Percentiles rank a stretch among this genome's conserved stretches.
Evolutionary conservation across 2,329 filamentous ascomycete species (phyloP).

Genomic region (Lasiodiplodia sp.): DNA sequence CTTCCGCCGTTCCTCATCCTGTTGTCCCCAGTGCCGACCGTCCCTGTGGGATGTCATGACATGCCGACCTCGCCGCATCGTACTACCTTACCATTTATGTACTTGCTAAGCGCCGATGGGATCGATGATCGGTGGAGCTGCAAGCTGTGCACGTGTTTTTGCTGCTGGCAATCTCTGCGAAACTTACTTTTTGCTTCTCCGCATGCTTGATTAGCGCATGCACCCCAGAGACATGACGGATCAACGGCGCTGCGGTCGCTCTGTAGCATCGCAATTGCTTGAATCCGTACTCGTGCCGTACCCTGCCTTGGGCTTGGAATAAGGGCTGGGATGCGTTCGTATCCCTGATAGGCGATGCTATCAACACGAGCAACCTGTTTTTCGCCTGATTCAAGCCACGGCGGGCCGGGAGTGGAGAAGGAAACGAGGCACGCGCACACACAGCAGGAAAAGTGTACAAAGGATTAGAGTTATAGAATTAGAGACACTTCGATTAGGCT

Average conservation of each 20-base stretch:
- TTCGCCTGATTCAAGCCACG: neutral
- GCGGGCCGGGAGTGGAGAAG: neutral
- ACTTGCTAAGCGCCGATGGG: neutral
- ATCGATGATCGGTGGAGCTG: slow-evolving; percentile 23
- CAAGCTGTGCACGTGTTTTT: slow-evolving; percentile 8
- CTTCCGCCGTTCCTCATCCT: neutral
- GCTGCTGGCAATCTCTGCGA: neutral
- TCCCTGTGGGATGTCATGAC: neutral
- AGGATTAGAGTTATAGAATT: slow-evolving; percentile 15
- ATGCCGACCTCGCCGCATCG: slow-evolving; percentile 6
- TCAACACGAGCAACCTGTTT: slow-evolving; percentile 16
- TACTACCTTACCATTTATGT: slow-evolving; percentile 11
- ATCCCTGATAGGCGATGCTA: slow-evolving; percentile 18
- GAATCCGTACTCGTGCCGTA: neutral
- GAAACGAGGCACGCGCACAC: neutral
- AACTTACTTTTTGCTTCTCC: slow-evolving; percentile 21
- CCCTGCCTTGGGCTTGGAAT: slow-evolving; percentile 1
- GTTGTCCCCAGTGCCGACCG: neutral
- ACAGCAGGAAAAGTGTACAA: neutral
- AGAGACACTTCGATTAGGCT: slow-evolving; percentile 17
- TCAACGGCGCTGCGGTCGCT: neutral
- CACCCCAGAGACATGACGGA: slow-evolving; percentile 9
- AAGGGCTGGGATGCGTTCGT: slow-evolving; percentile 13
- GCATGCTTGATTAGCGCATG: slow-evolving; percentile 15
- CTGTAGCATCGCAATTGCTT: neutral